These are phyloP conservation scores for Geoglossum cookeanum DNA, from an alignment of 2,329 filamentous ascomycete species.

Conservation along the genomic window DNA sequence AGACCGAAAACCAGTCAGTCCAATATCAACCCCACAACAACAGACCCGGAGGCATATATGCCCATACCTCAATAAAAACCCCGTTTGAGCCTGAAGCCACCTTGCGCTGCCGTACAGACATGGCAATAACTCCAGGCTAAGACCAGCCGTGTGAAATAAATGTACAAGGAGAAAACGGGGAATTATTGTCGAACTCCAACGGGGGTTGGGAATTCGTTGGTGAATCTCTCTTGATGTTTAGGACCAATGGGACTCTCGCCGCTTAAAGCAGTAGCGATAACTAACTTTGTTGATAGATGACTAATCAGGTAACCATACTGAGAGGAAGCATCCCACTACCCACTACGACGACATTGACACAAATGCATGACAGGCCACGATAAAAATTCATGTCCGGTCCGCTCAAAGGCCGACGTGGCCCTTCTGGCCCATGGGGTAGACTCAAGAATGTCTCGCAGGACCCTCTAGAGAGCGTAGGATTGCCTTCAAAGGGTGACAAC, in stretches of 20 bases:
- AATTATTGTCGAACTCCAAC: background rate
- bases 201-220: too few species aligned
- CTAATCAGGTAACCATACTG: background rate
- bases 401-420: constrained; percentile 16
- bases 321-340: background rate
- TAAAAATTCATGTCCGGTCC: constrained; percentile 10
- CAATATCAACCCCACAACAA: background rate
- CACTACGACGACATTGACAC: background rate
- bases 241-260: too few species aligned
- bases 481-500: constrained; percentile 80
- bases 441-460: constrained; percentile 59
- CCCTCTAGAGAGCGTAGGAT: constrained; percentile 59
- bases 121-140: background rate
- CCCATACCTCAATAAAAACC: background rate
- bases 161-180: background rate
- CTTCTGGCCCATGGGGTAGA: constrained; percentile 44
- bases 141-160: background rate
- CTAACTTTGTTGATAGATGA: too few species aligned
- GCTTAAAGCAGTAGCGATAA: background rate
- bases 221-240: background rate
- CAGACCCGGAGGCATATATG: background rate
- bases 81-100: background rate
- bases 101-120: background rate
- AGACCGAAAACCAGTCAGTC: background rate
- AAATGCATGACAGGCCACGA: background rate